Evolutionary conservation across 495 filamentous ascomycete species (phyloP).

Genomic region (Aspergillus panamensis): DNA sequence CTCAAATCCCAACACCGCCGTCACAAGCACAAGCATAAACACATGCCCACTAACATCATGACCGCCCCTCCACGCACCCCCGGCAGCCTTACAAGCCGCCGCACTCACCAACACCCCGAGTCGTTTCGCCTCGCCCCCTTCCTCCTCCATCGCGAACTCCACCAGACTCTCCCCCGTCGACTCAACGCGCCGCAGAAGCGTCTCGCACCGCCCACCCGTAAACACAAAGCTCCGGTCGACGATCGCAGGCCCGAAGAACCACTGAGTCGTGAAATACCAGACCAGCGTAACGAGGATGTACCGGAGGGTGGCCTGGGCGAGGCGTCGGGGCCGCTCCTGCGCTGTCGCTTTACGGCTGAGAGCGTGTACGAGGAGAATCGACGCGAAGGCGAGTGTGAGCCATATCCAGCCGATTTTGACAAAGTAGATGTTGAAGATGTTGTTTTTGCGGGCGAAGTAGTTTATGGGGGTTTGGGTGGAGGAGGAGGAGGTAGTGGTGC

Average conservation of each 20-base stretch:
- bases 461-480: slow-evolving; percentile 47
- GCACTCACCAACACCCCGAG: slow-evolving; percentile 52
- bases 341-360: slow-evolving; percentile 30
- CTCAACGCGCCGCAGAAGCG: slow-evolving; percentile 24
- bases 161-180: slow-evolving; percentile 5
- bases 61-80: slow-evolving; percentile 82
- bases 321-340: slow-evolving; percentile 23
- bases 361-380: slow-evolving; percentile 60
- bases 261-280: slow-evolving; percentile 85
- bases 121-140: slow-evolving; percentile 33
- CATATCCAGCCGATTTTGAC: slow-evolving; percentile 96
- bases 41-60: slow-evolving; percentile 95
- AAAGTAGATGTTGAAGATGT: slow-evolving; percentile 85
- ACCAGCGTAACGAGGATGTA: slow-evolving; percentile 68
- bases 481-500: slow-evolving; percentile 9
- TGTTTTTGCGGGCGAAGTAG: slow-evolving; percentile 90
- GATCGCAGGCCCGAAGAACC: slow-evolving; percentile 88
- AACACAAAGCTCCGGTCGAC: slow-evolving; percentile 81
- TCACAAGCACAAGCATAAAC: slow-evolving; percentile 82
- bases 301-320: slow-evolving; percentile 52
- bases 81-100: slow-evolving; percentile 75
- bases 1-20: slow-evolving; percentile 76
- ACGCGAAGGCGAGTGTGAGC: slow-evolving; percentile 66
- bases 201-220: slow-evolving; percentile 78
- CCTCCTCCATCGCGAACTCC: slow-evolving; percentile 25